Conservation (phyloP, 2,329 filamentous ascomycete genomes). For the Fusarium tupiense region DNA sequence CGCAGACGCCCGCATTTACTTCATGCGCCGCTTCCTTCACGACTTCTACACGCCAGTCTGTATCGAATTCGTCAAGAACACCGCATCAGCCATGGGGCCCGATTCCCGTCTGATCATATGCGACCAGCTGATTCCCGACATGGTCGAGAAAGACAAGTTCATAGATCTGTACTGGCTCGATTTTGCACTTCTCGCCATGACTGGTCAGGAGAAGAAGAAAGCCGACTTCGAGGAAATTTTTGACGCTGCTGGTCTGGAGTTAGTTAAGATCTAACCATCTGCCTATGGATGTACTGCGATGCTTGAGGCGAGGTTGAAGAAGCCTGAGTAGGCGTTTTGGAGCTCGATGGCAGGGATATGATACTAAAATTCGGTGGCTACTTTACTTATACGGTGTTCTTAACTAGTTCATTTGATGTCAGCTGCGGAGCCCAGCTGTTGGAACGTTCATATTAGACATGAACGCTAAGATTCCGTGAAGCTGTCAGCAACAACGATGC, state of each 20-base stretch:
- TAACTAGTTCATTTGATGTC: background rate
- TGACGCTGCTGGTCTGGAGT: constrained; percentile 45
- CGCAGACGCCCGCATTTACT: constrained; percentile 47
- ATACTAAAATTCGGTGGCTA: background rate
- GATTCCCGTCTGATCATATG: constrained; percentile 49
- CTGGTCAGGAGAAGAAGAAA: constrained; percentile 47
- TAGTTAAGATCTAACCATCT: constrained; percentile 47
- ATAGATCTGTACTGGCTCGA: constrained; percentile 48
- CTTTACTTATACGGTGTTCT: no score
- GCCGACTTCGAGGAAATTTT: constrained; percentile 46
- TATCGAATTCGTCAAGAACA: constrained; percentile 45
- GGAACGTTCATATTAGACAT: background rate
- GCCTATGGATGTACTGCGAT: constrained; percentile 45
- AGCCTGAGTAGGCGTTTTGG: background rate
- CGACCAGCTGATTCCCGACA: constrained; percentile 49
- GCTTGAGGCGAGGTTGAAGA: constrained; percentile 45
- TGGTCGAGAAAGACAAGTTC: constrained; percentile 39
- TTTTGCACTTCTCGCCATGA: constrained; percentile 44
- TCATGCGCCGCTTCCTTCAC: constrained; percentile 47
- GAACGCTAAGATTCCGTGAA: background rate
- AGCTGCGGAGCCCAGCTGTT: background rate
- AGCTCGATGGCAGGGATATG: background rate
- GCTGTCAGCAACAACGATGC: background rate
- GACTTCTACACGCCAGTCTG: constrained; percentile 47
- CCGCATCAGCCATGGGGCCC: constrained; percentile 45